A percentile compares a stretch with the other conserved stretches of the same genome.
Evolutionary conservation across 163 green algal genomes (phyloP).

Genomic region (Prototheca cutis): DNA sequence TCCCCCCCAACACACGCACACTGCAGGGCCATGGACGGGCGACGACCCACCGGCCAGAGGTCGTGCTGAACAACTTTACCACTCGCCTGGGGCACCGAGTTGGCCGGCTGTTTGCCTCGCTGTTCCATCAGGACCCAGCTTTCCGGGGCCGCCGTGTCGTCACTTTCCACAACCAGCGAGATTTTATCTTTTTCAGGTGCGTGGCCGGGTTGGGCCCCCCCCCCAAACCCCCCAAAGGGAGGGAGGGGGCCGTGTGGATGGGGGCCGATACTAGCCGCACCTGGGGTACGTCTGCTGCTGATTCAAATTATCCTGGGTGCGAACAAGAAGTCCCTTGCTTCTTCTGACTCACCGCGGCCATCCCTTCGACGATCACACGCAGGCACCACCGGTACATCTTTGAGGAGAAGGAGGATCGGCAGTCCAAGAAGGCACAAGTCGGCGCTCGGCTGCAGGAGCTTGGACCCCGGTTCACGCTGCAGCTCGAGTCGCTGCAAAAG

Average conservation of each 20-base stretch:
- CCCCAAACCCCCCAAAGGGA: too few relatives aligned
- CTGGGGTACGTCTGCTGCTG: too few relatives aligned
- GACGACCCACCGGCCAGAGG: slow-evolving; percentile 79
- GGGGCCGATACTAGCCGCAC: too few relatives aligned
- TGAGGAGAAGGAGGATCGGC: slow-evolving; percentile 67
- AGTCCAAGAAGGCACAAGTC: slow-evolving; percentile 30
- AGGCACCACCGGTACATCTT: slow-evolving; percentile 93
- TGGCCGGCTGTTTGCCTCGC: slow-evolving; percentile 81
- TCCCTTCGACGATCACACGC: too few relatives aligned
- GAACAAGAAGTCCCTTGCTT: too few relatives aligned
- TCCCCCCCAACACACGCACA: too few relatives aligned
- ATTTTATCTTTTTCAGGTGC: slow-evolving; percentile 97
- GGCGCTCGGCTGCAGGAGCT: slow-evolving; percentile 71
- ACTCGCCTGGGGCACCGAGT: slow-evolving; percentile 78
- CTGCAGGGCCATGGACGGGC: slow-evolving; percentile 66
- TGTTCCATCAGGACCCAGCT: slow-evolving; percentile 83
- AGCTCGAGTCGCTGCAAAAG: slow-evolving; percentile 80
- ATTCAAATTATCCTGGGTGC: too few relatives aligned
- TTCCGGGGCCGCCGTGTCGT: slow-evolving; percentile 83
- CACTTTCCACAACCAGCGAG: slow-evolving; percentile 98
- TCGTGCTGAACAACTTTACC: slow-evolving; percentile 97
- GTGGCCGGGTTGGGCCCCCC: too few relatives aligned
- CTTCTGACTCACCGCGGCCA: too few relatives aligned
- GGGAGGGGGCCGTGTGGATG: too few relatives aligned
- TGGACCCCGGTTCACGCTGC: slow-evolving; percentile 95